These are phyloP conservation scores for Erodium texanum DNA, from an alignment of 441 rosid genomes.

Conservation along the genomic window DNA sequence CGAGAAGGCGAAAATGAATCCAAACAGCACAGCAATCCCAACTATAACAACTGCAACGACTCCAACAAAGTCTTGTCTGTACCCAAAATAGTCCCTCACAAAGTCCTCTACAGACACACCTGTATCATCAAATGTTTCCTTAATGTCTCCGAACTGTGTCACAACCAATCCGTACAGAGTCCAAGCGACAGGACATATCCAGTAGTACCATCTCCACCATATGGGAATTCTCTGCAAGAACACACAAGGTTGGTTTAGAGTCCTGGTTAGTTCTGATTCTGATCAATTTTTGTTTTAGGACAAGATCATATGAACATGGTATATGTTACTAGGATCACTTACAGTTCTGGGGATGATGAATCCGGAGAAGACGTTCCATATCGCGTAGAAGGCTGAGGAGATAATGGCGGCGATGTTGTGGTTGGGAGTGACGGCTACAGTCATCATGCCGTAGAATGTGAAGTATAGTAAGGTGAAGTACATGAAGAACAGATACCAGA, in stretches of 20 bases:
- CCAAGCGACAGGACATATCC: conserved; percentile 50
- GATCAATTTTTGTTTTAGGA: conserved; percentile 10
- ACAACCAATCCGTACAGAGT: conserved; percentile 59
- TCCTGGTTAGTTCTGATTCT: conserved; percentile 12
- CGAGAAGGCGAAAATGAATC: conserved; percentile 55
- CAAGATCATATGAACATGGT: not conserved
- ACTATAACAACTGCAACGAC: conserved; percentile 16
- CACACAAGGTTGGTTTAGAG: conserved; percentile 44
- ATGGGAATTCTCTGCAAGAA: conserved; percentile 37
- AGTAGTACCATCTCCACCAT: conserved; percentile 64
- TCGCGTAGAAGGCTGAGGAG: not conserved
- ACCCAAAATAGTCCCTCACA: not conserved
- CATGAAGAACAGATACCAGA: conserved; percentile 1
- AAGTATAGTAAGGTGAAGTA: conserved; percentile 8
- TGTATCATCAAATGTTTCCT: conserved; percentile 24
- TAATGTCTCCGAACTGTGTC: conserved; percentile 65
- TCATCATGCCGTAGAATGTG: conserved; percentile 8
- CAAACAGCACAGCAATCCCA: conserved; percentile 35
- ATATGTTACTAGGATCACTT: not conserved
- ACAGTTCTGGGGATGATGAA: not conserved
- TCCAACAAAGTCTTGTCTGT: conserved; percentile 45
- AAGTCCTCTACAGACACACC: not conserved
- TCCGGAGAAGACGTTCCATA: conserved; percentile 2
- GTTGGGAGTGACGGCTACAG: conserved; percentile 4
- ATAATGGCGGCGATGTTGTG: not conserved